Evolutionary conservation across 495 filamentous ascomycete species (phyloP), one percentile per base, ranked within the genome.

Genomic region (Chaetomium fimeti): DNA sequence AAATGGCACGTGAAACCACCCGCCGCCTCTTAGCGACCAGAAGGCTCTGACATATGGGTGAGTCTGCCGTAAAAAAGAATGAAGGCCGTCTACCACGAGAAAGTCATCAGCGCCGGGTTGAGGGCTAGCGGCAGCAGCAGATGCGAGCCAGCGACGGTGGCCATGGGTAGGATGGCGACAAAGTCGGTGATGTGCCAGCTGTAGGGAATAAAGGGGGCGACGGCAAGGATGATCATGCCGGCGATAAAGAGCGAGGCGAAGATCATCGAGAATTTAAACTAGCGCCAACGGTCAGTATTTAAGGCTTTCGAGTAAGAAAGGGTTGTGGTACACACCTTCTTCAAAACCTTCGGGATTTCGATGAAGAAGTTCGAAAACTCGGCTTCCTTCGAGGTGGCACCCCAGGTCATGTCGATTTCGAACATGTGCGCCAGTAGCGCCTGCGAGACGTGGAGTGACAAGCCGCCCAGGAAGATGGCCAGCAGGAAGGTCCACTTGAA

Each of bases 21-120:
- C 2, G 18, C 15, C 9, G 2, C 24, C 7, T 2, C 7, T 9
- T 3, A 18, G 28, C 38, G 47, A 16, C 20, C 16, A 28, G 20
- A 27, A 15, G 4, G 15, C 13, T 13, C 18, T 13, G 5, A 13
- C 49, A 25, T 22, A 16, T 13, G 11, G 12, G 27, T n/a, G 12
- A 5, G 12, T 27, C 27, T 0, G 15, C 27, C 0, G 5, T 24
- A 25, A 15, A 20, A 6, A 18, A 20, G 8, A 11, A 51, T 1
- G 38, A 4, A 5, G n/a, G 4, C 29, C 47, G 22, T 67, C 76
- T 79, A 91, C 85, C 87, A 91, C 42, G 87, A 88, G 75, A 92
- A 92, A 4, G 87, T 89, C 89, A 92, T 92, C 69, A 92, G 77
- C 29, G 88, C 89, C 3, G 89, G 89, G 71, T 92, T 92, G 53